Conservation (phyloP, 345 rosid species). For the Clarkia xantiana region DNA sequence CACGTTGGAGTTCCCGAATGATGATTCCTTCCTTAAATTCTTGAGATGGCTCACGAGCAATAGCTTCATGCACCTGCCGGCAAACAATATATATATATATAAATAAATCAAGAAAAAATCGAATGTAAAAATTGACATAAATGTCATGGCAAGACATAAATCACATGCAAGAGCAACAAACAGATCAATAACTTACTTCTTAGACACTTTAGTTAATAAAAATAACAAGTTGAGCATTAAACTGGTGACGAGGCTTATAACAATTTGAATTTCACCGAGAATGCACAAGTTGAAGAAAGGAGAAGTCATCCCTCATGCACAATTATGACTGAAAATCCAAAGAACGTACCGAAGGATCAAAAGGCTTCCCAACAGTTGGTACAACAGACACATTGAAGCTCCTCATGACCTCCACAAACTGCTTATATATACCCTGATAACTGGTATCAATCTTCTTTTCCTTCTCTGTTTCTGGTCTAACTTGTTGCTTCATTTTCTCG, state of each 20-base stretch:
- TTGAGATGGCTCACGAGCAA: conserved; percentile 54
- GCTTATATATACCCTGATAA: conserved; percentile 90
- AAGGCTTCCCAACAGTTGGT: conserved; percentile 71
- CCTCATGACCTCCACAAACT: conserved; percentile 75
- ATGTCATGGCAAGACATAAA: too few species aligned
- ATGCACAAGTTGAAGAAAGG: too few species aligned
- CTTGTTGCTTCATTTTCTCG: conserved; percentile 59
- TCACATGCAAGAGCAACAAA: too few species aligned
- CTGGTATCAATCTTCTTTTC: conserved; percentile 73
- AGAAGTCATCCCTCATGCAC: too few species aligned
- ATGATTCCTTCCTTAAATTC: conserved; percentile 55
- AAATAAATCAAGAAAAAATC: neutral
- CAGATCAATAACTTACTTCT: too few species aligned
- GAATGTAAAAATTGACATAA: neutral
- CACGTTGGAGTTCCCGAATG: conserved; percentile 48
- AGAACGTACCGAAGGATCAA: conserved; percentile 62
- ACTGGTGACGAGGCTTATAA: conserved; percentile 2
- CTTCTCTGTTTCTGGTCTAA: conserved; percentile 46
- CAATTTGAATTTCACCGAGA: neutral
- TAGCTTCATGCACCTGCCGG: conserved; percentile 62
- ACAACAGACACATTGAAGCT: conserved; percentile 58
- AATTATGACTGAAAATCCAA: neutral
- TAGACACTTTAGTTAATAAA: too few species aligned
- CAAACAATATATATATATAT: neutral
- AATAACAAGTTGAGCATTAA: too few species aligned